phyloP scores from a whole-genome alignment of 257 asterid genomes.

The Nyctanthes arbortristis region DNA sequence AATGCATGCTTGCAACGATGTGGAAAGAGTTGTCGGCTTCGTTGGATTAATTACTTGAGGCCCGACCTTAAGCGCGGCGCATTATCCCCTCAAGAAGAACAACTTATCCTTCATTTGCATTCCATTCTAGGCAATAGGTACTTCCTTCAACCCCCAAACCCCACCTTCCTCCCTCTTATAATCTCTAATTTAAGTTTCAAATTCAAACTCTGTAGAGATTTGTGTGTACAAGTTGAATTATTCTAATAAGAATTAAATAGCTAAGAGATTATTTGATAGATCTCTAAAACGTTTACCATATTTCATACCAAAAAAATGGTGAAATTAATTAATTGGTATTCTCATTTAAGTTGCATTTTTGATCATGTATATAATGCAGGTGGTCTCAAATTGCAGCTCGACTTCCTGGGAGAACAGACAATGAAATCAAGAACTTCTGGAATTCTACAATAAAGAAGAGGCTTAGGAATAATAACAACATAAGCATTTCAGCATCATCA shows the following conservation, averaged over 20 bases:
- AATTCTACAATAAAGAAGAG: slow-evolving; percentile 85
- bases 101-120: slow-evolving; percentile 73
- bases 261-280: too few relatives aligned
- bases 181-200: too few relatives aligned
- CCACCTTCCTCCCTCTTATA: background rate
- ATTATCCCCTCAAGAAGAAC: slow-evolving; percentile 75
- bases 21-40: slow-evolving; percentile 80
- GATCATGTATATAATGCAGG: slow-evolving; percentile 34
- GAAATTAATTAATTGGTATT: background rate
- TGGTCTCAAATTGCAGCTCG: slow-evolving; percentile 98
- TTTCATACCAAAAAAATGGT: background rate
- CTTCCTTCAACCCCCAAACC: too few relatives aligned
- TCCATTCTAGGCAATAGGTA: slow-evolving; percentile 92
- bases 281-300: too few relatives aligned
- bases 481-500: slow-evolving; percentile 22
- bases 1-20: slow-evolving; percentile 78
- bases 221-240: background rate
- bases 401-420: slow-evolving; percentile 90
- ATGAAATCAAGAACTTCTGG: slow-evolving; percentile 93
- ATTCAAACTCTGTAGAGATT: too few relatives aligned
- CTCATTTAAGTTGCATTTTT: background rate
- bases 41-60: slow-evolving; percentile 83
- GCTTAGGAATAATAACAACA: slow-evolving; percentile 42
- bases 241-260: background rate
- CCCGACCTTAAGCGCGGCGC: slow-evolving; percentile 93